These are phyloP conservation scores for Claviceps capensis DNA, from an alignment of 2,329 filamentous ascomycete genomes.

Conservation along the genomic window DNA sequence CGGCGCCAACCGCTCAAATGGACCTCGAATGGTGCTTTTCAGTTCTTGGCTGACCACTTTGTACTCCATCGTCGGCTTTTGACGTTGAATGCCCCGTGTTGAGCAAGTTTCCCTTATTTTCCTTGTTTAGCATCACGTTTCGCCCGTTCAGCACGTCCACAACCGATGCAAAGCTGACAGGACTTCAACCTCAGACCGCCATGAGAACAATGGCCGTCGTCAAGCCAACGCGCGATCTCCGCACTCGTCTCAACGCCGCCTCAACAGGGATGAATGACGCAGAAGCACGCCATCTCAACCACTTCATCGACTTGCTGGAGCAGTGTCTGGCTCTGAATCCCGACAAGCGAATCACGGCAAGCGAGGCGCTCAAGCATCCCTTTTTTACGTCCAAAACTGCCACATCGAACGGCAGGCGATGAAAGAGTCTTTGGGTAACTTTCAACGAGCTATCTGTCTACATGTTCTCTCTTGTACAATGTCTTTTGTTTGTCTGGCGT, in stretches of 20 bases:
- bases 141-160: not conserved
- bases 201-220: constrained; percentile 53
- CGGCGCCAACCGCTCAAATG: constrained; percentile 1
- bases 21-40: not conserved
- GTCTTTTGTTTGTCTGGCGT: not conserved
- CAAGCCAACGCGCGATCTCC: constrained; percentile 71
- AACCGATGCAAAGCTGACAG: not conserved
- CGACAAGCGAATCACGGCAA: constrained; percentile 77
- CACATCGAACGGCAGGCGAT: constrained; percentile 1
- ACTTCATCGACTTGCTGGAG: constrained; percentile 79
- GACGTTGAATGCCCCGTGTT: too few species aligned
- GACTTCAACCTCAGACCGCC: constrained; percentile 36
- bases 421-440: not conserved
- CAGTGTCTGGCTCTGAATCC: constrained; percentile 81
- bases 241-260: constrained; percentile 62
- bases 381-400: constrained; percentile 50
- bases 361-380: constrained; percentile 76
- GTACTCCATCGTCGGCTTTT: too few species aligned
- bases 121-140: not conserved
- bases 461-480: not conserved
- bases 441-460: not conserved
- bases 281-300: constrained; percentile 63
- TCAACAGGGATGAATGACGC: constrained; percentile 59
- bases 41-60: not conserved
- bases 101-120: not conserved